These are phyloP conservation scores for Pezicula carpinea DNA, from an alignment of 2,329 filamentous ascomycete genomes.

Conservation along the genomic window DNA sequence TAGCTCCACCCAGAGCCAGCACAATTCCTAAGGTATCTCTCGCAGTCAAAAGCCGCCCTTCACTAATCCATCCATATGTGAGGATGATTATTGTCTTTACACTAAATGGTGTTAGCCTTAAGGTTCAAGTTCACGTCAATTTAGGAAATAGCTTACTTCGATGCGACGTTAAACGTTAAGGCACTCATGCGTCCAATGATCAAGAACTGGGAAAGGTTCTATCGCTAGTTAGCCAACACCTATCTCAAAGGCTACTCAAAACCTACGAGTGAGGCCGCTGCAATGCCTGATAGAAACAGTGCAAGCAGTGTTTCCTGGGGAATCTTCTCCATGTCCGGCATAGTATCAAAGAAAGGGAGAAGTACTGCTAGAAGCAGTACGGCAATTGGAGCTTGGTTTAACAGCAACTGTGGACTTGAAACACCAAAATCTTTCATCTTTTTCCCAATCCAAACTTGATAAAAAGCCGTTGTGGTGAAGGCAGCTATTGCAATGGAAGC, in stretches of 20 bases:
- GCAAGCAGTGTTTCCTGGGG: conserved; percentile 35
- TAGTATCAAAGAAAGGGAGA: conserved; percentile 37
- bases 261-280: conserved; percentile 33
- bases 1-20: conserved; percentile 39
- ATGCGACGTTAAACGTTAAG: conserved; percentile 27
- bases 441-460: conserved; percentile 44
- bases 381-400: conserved; percentile 41
- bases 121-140: not conserved
- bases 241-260: not conserved
- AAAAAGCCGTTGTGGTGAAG: conserved; percentile 40
- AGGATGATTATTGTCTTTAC: conserved; percentile 42
- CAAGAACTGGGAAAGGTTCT: conserved; percentile 35
- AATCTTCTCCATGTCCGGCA: conserved; percentile 22
- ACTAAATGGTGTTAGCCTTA: conserved; percentile 26
- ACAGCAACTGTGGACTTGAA: conserved; percentile 37
- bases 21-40: conserved; percentile 37
- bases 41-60: conserved; percentile 34
- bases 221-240: conserved; percentile 10
- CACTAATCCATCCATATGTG: conserved; percentile 40
- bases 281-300: conserved; percentile 36
- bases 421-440: conserved; percentile 40
- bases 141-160: conserved; percentile 17
- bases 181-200: conserved; percentile 29
- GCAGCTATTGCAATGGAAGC: conserved; percentile 37
- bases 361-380: conserved; percentile 38